Evolutionary conservation across 192 early-diverging fungal species (phyloP).

Genomic region (Coemansia sp.): DNA sequence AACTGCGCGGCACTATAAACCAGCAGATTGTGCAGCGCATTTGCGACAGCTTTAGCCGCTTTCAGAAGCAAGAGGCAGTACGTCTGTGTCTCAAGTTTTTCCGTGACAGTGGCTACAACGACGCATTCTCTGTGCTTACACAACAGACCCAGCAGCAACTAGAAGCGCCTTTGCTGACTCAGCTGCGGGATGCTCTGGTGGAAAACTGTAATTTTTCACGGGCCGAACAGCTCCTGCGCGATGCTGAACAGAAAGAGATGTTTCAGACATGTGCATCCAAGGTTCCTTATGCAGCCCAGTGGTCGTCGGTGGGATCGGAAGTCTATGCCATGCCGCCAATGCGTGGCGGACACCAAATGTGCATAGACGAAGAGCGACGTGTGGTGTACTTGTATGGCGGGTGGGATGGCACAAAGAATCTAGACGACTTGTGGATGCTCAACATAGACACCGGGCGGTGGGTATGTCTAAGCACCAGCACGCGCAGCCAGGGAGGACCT

Average conservation of each 20-base stretch:
- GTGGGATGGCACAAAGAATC: constrained; percentile 85
- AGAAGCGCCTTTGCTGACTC: constrained; percentile 80
- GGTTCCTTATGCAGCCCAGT: constrained; percentile 69
- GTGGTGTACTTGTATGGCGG: constrained; percentile 89
- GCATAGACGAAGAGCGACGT: constrained; percentile 72
- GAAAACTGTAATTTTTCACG: constrained; percentile 68
- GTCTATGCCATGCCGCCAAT: constrained; percentile 53
- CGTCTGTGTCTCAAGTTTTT: constrained; percentile 88
- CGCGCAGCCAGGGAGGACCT: constrained; percentile 75
- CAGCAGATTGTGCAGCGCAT: constrained; percentile 61
- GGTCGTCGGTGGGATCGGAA: constrained; percentile 49
- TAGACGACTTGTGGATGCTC: constrained; percentile 89
- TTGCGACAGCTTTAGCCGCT: constrained; percentile 42
- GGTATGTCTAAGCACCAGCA: constrained; percentile 76
- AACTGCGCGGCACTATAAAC: constrained; percentile 76
- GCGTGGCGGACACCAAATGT: constrained; percentile 97
- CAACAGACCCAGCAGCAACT: constrained; percentile 60
- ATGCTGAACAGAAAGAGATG: constrained; percentile 61
- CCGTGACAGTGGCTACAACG: constrained; percentile 71
- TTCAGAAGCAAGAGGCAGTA: constrained; percentile 75
- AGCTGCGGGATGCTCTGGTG: constrained; percentile 67
- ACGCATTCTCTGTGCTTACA: constrained; percentile 70
- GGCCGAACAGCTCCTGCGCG: constrained; percentile 68
- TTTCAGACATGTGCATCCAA: constrained; percentile 71
- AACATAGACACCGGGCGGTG: constrained; percentile 62